Base-by-base conservation (phyloP, 306 rosid genomes). In the Malus sylvestris region DNA sequence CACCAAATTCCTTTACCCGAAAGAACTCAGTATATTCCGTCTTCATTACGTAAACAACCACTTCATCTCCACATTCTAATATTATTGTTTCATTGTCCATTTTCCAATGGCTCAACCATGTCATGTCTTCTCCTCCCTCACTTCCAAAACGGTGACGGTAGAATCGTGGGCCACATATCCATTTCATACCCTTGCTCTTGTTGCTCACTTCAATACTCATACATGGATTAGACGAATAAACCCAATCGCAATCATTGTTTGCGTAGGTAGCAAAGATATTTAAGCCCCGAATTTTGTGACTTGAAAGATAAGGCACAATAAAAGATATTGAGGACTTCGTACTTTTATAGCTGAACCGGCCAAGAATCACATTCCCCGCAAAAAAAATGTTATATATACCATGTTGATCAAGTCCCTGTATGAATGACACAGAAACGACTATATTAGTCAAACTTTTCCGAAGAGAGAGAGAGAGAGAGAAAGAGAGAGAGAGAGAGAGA, bases 1-100 rank as follows among this genome's bases (percentile, higher is more conserved):
- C 8, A 9, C 67, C 75, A 8, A 72, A n/a, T 45, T 40, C 38
- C 44, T 62, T 62, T 3, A 62, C 4, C 67, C 2, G 19, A 5
- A 11, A 10, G 3, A 1, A 10, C 5, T 4, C 1, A 10, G 0
- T 0, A n/a, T 0, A 4, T 8, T 1, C 1, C 13, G 19, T 3
- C 1, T 0, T 15, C 29, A 0, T 1, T 25, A 72, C 23, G 13
- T 38, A 35, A 72, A 72, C 67, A 22, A 27, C 16, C 35, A 72
- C 5, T n/a, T 58, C 1, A 72, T 58, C 23, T 11, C 76, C 55
- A 13, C 10, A 51, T 35, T 57, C 20, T 0, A 72, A 5, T 2
- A 3, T 12, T 33, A 38, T 58, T 58, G 3, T 60, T 15, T 51
- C 3, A 2, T 16, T 25, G 4, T 57, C 16, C 52, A 58, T 14